Evolutionary conservation across 352 stramenopile species (phyloP).

Genomic region (Globisporangium perplexum): DNA sequence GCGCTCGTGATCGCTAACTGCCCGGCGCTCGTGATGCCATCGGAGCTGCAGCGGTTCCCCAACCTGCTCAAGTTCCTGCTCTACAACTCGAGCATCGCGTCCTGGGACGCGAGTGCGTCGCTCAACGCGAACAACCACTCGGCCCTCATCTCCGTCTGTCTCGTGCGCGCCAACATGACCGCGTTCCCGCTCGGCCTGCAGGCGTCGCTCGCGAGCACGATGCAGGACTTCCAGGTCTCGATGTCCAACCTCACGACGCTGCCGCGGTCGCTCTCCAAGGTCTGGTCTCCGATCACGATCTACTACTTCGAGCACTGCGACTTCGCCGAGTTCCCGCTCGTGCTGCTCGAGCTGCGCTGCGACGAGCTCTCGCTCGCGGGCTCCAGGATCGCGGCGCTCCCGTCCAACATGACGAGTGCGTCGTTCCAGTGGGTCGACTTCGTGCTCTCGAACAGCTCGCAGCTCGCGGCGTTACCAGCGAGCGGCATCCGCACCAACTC

Average conservation of each 20-base stretch:
- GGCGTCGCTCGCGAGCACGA: constrained; percentile 2
- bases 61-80: constrained; percentile 27
- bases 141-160: constrained; percentile 8
- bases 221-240: constrained; percentile 14
- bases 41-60: constrained; percentile 20
- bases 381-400: constrained; percentile 12
- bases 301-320: constrained; percentile 16
- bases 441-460: constrained; percentile 9
- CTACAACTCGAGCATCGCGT: constrained; percentile 29
- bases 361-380: constrained; percentile 18
- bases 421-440: constrained; percentile 16
- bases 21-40: constrained; percentile 19
- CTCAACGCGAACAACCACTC: constrained; percentile 18
- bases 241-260: constrained; percentile 11
- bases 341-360: constrained; percentile 10
- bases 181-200: constrained; percentile 12
- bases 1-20: constrained; percentile 28
- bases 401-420: constrained; percentile 17
- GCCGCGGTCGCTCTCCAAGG: neutral
- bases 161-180: constrained; percentile 16
- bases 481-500: constrained; percentile 12
- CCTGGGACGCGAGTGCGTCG: constrained; percentile 17
- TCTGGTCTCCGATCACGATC: constrained; percentile 12
- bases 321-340: constrained; percentile 11
- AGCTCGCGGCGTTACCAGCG: constrained; percentile 8